Conservation (phyloP, 192 early-diverging fungal genomes). For the Martensiomyces pterosporus region DNA sequence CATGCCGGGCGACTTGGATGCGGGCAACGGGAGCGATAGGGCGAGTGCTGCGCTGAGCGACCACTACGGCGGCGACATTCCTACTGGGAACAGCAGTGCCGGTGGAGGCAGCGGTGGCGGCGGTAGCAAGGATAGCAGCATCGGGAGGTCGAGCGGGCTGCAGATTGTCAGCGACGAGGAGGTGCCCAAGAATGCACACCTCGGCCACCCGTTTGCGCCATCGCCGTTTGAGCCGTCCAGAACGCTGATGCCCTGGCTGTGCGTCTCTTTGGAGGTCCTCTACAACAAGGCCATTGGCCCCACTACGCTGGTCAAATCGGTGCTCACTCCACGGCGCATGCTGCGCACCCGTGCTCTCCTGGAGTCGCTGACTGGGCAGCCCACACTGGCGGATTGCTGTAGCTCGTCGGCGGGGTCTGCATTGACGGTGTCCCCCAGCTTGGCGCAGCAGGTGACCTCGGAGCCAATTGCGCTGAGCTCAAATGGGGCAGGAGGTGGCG, state of each 20-base stretch:
- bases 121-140: not conserved
- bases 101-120: no score
- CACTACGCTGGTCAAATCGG: constrained; percentile 32
- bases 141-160: not conserved
- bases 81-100: constrained; percentile 1
- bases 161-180: not conserved
- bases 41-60: not conserved
- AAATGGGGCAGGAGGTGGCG: no score
- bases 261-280: constrained; percentile 29
- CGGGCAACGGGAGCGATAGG: no score
- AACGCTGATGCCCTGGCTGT: constrained; percentile 44
- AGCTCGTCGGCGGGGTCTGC: constrained; percentile 20
- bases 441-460: no score
- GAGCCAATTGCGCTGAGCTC: no score
- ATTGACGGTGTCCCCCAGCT: not conserved
- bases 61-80: not conserved
- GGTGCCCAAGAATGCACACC: not conserved
- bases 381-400: constrained; percentile 20
- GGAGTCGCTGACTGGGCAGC: constrained; percentile 34
- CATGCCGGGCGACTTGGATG: no score
- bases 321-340: constrained; percentile 44
- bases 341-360: constrained; percentile 43
- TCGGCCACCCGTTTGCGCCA: constrained; percentile 29
- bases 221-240: constrained; percentile 34
- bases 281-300: constrained; percentile 50